Evolutionary conservation across 345 rosid species (phyloP).

Genomic region (Citrus sp.): DNA sequence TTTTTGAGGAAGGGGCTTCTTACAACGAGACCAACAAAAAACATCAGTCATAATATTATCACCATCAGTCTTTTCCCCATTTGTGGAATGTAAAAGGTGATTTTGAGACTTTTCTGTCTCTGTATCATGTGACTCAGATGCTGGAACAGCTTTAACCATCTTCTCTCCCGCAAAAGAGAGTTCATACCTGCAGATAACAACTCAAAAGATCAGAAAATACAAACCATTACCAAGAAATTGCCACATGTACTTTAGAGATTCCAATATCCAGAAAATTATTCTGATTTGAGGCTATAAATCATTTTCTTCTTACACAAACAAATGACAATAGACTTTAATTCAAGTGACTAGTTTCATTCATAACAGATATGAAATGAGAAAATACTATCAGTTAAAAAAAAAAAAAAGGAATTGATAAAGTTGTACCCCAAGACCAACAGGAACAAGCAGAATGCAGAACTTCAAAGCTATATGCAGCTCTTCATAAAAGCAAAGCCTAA

Average conservation of each 20-base stretch:
- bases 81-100: conserved; percentile 51
- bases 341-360: neutral
- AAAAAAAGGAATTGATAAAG: neutral
- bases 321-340: neutral
- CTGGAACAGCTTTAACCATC: conserved; percentile 53
- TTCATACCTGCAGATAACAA: conserved; percentile 60
- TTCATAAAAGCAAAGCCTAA: neutral
- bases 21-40: conserved; percentile 93
- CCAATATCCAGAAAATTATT: conserved; percentile 1
- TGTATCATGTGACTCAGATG: conserved; percentile 50
- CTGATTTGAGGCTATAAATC: neutral
- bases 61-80: conserved; percentile 68
- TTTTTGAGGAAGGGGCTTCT: conserved; percentile 87
- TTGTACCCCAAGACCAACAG: neutral
- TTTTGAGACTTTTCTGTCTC: conserved; percentile 66
- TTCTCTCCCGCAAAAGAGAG: conserved; percentile 92
- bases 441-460: neutral
- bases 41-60: conserved; percentile 65
- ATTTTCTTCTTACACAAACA: neutral
- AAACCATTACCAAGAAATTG: neutral
- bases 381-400: too few relatives aligned
- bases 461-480: neutral
- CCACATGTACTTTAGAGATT: neutral
- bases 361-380: neutral
- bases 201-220: conserved; percentile 6